phyloP scores from a whole-genome alignment of 345 rosid species.

The Bruguiera gymnorhiza region DNA sequence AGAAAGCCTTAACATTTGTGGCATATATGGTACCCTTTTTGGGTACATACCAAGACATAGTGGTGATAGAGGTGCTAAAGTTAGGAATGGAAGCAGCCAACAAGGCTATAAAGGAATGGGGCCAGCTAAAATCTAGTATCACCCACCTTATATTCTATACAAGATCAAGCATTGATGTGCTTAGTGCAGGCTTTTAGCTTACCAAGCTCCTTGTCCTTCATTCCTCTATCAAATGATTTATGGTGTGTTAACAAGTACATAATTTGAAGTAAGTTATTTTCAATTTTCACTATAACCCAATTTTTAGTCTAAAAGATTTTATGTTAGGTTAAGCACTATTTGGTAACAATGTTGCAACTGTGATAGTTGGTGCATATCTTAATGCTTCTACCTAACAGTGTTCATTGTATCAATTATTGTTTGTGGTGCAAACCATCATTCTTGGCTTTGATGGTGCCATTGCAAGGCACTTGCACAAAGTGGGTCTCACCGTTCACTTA shows the following conservation, averaged over 20 bases:
- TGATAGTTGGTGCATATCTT: neutral
- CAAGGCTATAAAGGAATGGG: neutral
- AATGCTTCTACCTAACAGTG: neutral
- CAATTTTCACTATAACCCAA: neutral
- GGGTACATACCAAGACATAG: neutral
- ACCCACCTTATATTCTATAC: neutral
- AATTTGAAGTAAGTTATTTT: neutral
- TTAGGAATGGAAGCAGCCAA: neutral
- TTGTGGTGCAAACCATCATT: neutral
- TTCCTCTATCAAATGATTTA: neutral
- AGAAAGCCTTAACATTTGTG: neutral
- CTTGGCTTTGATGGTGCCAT: neutral
- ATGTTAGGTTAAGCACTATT: neutral
- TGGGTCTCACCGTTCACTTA: neutral
- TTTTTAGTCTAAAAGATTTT: neutral
- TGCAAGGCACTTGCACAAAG: neutral
- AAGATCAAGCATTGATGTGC: neutral
- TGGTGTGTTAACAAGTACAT: neutral
- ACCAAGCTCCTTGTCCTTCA: neutral
- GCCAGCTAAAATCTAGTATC: neutral
- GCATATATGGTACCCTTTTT: neutral
- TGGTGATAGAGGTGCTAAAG: neutral
- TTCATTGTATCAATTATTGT: neutral
- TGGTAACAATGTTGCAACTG: neutral
- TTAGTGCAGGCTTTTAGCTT: neutral